Conservation (phyloP, 2,329 filamentous ascomycete genomes). For the Hymenoscyphus albidus region DNA sequence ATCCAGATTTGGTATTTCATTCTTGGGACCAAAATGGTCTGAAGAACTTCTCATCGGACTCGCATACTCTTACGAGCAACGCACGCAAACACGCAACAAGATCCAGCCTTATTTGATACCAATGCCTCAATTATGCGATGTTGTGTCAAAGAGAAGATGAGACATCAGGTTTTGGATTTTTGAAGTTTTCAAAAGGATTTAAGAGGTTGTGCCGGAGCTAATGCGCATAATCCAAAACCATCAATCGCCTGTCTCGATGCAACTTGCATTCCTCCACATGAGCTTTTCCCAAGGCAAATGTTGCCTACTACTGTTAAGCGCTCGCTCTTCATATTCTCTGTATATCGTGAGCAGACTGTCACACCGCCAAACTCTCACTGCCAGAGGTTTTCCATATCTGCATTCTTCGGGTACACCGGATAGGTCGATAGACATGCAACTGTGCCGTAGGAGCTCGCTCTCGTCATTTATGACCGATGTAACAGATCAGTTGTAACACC, state of each 20-base stretch:
- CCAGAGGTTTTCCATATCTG: neutral
- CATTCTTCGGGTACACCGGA: neutral
- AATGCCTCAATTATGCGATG: constrained; percentile 4
- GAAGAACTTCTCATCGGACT: constrained; percentile 60
- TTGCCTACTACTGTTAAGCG: neutral
- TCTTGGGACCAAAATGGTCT: constrained; percentile 57
- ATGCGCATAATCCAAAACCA: no score
- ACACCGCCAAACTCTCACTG: neutral
- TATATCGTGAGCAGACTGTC: neutral
- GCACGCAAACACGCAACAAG: constrained; percentile 41
- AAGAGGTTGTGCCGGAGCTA: no score
- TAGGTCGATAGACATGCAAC: neutral
- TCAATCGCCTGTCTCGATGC: no score
- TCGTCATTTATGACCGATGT: neutral
- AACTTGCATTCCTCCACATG: neutral
- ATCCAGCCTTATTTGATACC: constrained; percentile 41
- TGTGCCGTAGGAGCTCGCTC: neutral
- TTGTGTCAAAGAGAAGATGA: neutral
- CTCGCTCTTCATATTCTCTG: no score
- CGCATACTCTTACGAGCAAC: constrained; percentile 62
- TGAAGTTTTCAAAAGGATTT: neutral
- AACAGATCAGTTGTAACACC: neutral
- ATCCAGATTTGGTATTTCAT: constrained; percentile 54
- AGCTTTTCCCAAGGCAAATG: neutral
- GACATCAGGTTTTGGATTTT: neutral